Base-by-base conservation (phyloP, 2,329 filamentous ascomycete genomes). In the Diaporthe sp. region DNA sequence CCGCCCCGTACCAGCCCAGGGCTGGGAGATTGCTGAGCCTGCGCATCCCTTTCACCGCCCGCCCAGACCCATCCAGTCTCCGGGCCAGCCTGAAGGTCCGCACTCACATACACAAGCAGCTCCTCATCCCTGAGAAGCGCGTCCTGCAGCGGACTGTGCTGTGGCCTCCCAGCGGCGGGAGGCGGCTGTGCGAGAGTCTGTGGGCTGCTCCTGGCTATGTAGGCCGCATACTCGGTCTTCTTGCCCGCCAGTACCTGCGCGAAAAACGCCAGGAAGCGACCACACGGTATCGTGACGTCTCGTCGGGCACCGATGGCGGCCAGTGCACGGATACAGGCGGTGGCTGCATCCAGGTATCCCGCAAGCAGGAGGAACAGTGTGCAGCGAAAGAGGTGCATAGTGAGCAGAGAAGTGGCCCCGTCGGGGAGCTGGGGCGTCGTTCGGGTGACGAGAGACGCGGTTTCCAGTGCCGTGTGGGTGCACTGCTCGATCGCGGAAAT, bases 311-410 rank as follows among this genome's bases (percentile, higher is more conserved):
- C 92, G 74, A 98, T 92, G 1, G 91, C 90, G 1, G 92, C 89
- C 15, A 94, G 90, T 0, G 93, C 92, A 73, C 94, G 91, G 15
- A 96, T 88, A 79, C 96, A 95, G 3, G 91, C 90, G 15, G 93
- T 84, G 0, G 96, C 96, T 2, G 92, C 89, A 6, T 93, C 90
- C 81, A 93, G 94, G 71, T 95, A 92, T 57, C 92, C 92, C 1
- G 91, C 90, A 71, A 97, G 91, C 31, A 96, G 90, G 6, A 98
- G 87, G 74, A 98, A 92, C 0, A 98, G 88, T 2, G 94, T 90
- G 81, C 94, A 97, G 31, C 96, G 93, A 91, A 97, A 98, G 60
- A 98, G 88, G 82, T 98, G 97, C 20, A 91, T 92, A 74, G 95
- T 94, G 12, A 97, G 88, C 79, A 96, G 90, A 5, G 93, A 91